Percentiles rank a stretch among this genome's conserved stretches.
These are phyloP conservation scores for Kuraishia cidri DNA, from an alignment of 805 yeast genomes.

Conservation along the genomic window DNA sequence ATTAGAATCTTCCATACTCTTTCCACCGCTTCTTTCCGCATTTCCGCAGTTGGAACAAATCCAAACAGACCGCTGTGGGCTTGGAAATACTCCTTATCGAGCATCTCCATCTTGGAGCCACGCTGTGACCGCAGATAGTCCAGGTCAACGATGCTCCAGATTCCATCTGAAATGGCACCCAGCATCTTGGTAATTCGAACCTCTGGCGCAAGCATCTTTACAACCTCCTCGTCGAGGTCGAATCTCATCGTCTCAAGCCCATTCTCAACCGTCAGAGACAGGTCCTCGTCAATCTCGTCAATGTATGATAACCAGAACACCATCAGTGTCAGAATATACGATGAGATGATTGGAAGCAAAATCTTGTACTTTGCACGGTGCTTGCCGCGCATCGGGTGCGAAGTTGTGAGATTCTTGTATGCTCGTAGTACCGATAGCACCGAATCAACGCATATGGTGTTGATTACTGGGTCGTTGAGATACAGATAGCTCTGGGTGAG, in stretches of 20 bases:
- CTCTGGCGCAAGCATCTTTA: no score
- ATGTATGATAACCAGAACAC: background rate
- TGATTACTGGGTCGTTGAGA: constrained; percentile 1
- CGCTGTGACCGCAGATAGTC: no score
- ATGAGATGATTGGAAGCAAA: background rate
- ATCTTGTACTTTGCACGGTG: background rate
- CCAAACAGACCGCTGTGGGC: no score
- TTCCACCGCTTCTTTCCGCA: no score
- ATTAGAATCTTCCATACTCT: no score
- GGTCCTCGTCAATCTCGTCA: background rate
- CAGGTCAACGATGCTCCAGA: no score
- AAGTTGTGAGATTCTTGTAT: background rate
- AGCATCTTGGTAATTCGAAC: no score
- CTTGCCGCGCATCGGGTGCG: background rate
- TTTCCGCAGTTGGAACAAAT: no score
- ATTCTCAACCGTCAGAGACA: background rate
- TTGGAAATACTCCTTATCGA: no score
- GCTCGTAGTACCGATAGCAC: background rate
- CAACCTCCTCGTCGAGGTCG: no score
- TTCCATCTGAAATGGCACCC: no score
- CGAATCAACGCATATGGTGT: background rate
- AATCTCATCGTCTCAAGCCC: background rate
- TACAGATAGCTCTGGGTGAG: background rate
- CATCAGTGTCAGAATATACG: background rate
- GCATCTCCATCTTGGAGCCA: no score